Evolutionary conservation across 1,139 yeast species (phyloP).

Genomic region (Insectozyma bohioensis): DNA sequence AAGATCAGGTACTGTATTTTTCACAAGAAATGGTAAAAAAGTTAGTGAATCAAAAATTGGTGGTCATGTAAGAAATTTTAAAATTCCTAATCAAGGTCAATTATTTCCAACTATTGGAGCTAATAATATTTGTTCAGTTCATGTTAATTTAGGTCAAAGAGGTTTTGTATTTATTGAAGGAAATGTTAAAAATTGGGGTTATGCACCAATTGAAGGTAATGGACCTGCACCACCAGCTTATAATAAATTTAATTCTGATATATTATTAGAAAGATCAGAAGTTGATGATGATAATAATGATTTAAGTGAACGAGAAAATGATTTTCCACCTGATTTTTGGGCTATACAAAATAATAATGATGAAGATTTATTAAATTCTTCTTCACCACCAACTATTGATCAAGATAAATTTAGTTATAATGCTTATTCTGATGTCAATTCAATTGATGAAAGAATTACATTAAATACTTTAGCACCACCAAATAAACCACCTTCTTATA

Average conservation of each 20-base stretch:
- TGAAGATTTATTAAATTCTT: slow-evolving; percentile 8
- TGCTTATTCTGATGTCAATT: slow-evolving; percentile 36
- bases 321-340: slow-evolving; percentile 60
- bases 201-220: slow-evolving; percentile 57
- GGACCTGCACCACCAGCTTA: slow-evolving; percentile 68
- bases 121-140: slow-evolving; percentile 50
- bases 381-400: slow-evolving; percentile 13
- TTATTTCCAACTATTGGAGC: slow-evolving; percentile 55
- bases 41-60: slow-evolving; percentile 66
- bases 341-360: slow-evolving; percentile 24
- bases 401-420: slow-evolving; percentile 42
- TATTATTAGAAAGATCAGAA: slow-evolving; percentile 54
- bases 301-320: slow-evolving; percentile 44
- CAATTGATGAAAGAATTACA: slow-evolving; percentile 42
- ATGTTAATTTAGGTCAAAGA: slow-evolving; percentile 57
- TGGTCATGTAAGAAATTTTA: slow-evolving; percentile 58
- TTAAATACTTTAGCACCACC: slow-evolving; percentile 37
- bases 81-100: slow-evolving; percentile 38
- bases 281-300: slow-evolving; percentile 48
- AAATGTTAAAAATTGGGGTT: slow-evolving; percentile 65
- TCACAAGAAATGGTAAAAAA: slow-evolving; percentile 70
- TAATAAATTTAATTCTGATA: slow-evolving; percentile 54
- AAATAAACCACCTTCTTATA: slow-evolving; percentile 34
- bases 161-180: slow-evolving; percentile 62
- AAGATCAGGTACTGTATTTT: slow-evolving; percentile 60